Percentiles rank a stretch among this genome's conserved stretches.
phyloP scores from a whole-genome alignment of 495 filamentous ascomycete genomes.

The Aspergillus conjunctus region DNA sequence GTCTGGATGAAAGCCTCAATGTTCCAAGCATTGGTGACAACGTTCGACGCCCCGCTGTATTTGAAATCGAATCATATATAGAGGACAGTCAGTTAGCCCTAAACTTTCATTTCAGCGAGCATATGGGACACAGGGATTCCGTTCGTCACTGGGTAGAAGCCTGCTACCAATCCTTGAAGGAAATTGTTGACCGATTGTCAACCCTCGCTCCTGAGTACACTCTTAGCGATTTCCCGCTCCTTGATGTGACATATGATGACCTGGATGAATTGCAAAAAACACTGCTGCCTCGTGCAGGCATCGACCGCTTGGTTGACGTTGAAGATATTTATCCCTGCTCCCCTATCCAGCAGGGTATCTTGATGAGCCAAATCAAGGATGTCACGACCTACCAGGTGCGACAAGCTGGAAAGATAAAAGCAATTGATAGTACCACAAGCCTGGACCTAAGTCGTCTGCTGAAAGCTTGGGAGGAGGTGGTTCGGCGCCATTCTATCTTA shows the following conservation, averaged over 20 bases:
- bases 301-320: background rate
- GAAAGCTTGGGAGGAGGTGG: slow-evolving; percentile 9
- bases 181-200: background rate
- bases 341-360: slow-evolving; percentile 19
- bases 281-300: background rate
- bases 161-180: background rate
- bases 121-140: background rate
- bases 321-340: slow-evolving; percentile 21
- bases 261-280: background rate
- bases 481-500: slow-evolving; percentile 13
- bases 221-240: background rate
- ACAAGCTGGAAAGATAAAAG: slow-evolving; percentile 10
- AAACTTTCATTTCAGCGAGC: background rate
- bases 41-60: background rate
- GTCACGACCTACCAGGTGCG: slow-evolving; percentile 15
- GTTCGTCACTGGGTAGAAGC: background rate
- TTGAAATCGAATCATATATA: background rate
- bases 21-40: background rate
- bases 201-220: background rate
- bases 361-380: slow-evolving; percentile 20
- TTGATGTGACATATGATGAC: slow-evolving; percentile 8
- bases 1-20: background rate
- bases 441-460: slow-evolving; percentile 4
- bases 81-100: background rate
- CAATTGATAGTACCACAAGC: background rate